phyloP scores from a whole-genome alignment of 805 yeast species.

The Metschnikowia cubensis region DNA sequence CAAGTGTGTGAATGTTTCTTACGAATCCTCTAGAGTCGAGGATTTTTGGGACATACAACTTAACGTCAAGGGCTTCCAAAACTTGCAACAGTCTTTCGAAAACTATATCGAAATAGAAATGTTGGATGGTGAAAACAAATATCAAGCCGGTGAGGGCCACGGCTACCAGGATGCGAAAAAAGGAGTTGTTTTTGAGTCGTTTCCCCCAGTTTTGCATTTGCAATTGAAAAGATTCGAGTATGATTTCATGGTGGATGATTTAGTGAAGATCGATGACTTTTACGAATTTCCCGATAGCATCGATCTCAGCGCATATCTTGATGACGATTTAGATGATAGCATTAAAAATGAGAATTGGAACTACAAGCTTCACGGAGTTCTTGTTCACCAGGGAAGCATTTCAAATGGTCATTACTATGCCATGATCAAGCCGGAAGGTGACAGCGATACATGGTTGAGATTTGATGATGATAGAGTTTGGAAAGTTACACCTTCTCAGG shows the following conservation, averaged over 20 bases:
- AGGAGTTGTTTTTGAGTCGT: slow-evolving; percentile 86
- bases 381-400: slow-evolving; percentile 94
- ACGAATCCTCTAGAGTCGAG: slow-evolving; percentile 86
- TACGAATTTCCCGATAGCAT: slow-evolving; percentile 84
- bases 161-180: slow-evolving; percentile 96
- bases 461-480: slow-evolving; percentile 96
- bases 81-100: slow-evolving; percentile 70
- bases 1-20: slow-evolving; percentile 88
- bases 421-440: slow-evolving; percentile 66
- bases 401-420: slow-evolving; percentile 97
- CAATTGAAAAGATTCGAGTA: slow-evolving; percentile 94
- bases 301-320: slow-evolving; percentile 76
- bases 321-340: slow-evolving; percentile 45
- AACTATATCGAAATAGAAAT: slow-evolving; percentile 87
- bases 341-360: slow-evolving; percentile 57
- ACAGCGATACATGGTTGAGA: slow-evolving; percentile 70
- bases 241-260: slow-evolving; percentile 81
- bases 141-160: slow-evolving; percentile 77
- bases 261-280: slow-evolving; percentile 88
- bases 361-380: slow-evolving; percentile 85
- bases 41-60: slow-evolving; percentile 98
- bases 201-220: slow-evolving; percentile 90
- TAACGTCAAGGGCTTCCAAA: slow-evolving; percentile 79
- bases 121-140: slow-evolving; percentile 91
- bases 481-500: slow-evolving; percentile 78